Percentiles rank a stretch among this genome's conserved stretches.
Evolutionary conservation across 2,329 filamentous ascomycete genomes (phyloP).

Genomic region (Clonostachys rhizophaga): DNA sequence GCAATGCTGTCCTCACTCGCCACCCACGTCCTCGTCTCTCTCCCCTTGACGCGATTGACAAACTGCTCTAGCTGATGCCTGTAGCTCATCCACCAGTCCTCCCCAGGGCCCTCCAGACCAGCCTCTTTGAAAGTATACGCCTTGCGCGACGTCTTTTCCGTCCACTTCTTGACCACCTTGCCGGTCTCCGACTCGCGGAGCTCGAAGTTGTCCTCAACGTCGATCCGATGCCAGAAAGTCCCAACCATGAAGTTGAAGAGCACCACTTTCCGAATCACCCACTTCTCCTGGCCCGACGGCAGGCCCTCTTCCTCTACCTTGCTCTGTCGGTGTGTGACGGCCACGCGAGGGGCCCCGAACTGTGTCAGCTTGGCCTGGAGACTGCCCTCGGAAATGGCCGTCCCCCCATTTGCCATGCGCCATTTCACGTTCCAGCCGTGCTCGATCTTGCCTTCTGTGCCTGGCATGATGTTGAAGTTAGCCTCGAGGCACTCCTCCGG

Average conservation of each 20-base stretch:
- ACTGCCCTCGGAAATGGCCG: conserved; percentile 20
- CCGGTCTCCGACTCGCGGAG: conserved; percentile 14
- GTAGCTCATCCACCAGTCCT: conserved; percentile 36
- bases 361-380: conserved; percentile 10
- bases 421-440: conserved; percentile 24
- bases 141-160: conserved; percentile 17
- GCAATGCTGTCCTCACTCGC: conserved; percentile 31
- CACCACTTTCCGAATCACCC: conserved; percentile 16
- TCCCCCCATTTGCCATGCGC: conserved; percentile 30
- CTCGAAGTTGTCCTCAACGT: conserved; percentile 24
- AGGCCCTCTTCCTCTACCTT: conserved; percentile 7
- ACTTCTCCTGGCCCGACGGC: conserved; percentile 12
- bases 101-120: conserved; percentile 17
- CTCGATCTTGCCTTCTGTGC: conserved; percentile 23
- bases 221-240: conserved; percentile 24
- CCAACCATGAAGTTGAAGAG: conserved; percentile 18
- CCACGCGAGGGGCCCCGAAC: conserved; percentile 10
- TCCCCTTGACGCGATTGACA: conserved; percentile 34
- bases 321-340: conserved; percentile 10
- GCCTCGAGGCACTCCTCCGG: conserved; percentile 28
- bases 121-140: conserved; percentile 26
- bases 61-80: conserved; percentile 43
- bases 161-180: conserved; percentile 13
- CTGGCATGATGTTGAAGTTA: conserved; percentile 11
- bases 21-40: conserved; percentile 31